Percentiles rank a stretch among this genome's conserved stretches.
Conservation (phyloP, 129 eudicot species). For the Chrysanthemum makinoi region DNA sequence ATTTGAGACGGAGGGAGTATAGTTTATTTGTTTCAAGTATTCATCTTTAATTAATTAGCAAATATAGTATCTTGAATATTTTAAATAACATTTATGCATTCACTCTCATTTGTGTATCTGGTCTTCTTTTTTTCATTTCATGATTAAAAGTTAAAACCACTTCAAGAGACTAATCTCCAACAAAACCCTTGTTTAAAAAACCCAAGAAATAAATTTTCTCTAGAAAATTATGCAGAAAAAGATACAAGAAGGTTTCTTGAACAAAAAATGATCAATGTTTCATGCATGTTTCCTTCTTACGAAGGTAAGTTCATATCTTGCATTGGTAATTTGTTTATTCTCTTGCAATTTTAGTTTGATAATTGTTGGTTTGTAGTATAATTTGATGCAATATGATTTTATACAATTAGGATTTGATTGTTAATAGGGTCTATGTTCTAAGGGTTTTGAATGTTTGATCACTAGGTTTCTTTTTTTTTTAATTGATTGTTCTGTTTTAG, state of each 20-base stretch:
- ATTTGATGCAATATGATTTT: not conserved
- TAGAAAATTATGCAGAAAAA: slow-evolving; percentile 17
- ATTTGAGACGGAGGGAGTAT: no score
- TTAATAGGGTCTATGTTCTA: slow-evolving; percentile 10
- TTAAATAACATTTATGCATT: not conserved
- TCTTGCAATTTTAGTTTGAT: slow-evolving; percentile 12
- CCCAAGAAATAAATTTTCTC: slow-evolving; percentile 17
- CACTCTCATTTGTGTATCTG: slow-evolving; percentile 25
- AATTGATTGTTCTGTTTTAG: slow-evolving; percentile 5
- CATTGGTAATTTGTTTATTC: not conserved
- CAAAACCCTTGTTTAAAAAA: not conserved
- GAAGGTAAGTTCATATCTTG: slow-evolving; percentile 35
- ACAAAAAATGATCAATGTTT: not conserved
- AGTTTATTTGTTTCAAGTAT: no score
- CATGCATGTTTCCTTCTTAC: slow-evolving; percentile 4
- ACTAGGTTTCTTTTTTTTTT: not conserved
- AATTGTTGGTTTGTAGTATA: slow-evolving; percentile 12
- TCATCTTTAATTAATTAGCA: no score
- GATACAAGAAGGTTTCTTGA: slow-evolving; percentile 22
- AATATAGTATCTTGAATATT: no score
- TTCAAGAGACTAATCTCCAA: slow-evolving; percentile 8
- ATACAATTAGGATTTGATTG: slow-evolving; percentile 18
- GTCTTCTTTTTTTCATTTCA: slow-evolving; percentile 21
- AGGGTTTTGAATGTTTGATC: slow-evolving; percentile 10
- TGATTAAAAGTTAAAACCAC: slow-evolving; percentile 16